These are phyloP conservation scores for Penicillium dipodomyicola DNA, from an alignment of 495 filamentous ascomycete genomes.

Conservation along the genomic window DNA sequence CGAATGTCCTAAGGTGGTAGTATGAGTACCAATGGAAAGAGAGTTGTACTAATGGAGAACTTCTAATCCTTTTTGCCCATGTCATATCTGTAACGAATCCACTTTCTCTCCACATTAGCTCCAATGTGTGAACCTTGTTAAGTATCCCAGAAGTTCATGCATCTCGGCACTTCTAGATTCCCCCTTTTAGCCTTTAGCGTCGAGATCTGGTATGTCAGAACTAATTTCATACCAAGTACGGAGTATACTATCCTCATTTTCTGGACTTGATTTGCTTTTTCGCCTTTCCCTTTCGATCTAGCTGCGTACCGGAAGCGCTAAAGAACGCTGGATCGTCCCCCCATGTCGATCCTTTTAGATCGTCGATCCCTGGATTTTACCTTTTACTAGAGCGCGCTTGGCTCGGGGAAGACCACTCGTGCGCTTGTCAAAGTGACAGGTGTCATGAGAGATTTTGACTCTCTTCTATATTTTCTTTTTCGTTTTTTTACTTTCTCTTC, in stretches of 20 bases:
- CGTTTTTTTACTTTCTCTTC: slow-evolving; percentile 7
- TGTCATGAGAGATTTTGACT: slow-evolving; percentile 15
- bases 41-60: not conserved
- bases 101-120: slow-evolving; percentile 1
- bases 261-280: slow-evolving; percentile 24
- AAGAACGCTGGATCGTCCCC: slow-evolving; percentile 16
- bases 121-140: slow-evolving; percentile 3
- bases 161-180: slow-evolving; percentile 7
- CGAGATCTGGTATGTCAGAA: slow-evolving; percentile 2
- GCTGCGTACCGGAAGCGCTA: slow-evolving; percentile 25
- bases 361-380: slow-evolving; percentile 19
- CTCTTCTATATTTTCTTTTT: not conserved
- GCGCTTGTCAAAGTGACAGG: slow-evolving; percentile 28
- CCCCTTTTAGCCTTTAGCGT: slow-evolving; percentile 14
- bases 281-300: slow-evolving; percentile 26
- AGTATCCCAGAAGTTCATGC: slow-evolving; percentile 23
- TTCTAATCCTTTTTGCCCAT: not conserved
- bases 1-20: not conserved
- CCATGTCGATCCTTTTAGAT: slow-evolving; percentile 19
- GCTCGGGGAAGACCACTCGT: slow-evolving; percentile 8
- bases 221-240: not conserved
- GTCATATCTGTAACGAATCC: slow-evolving; percentile 7
- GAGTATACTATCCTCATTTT: slow-evolving; percentile 7
- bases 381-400: slow-evolving; percentile 18
- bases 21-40: not conserved